Evolutionary conservation across 106 monocot species (phyloP).

Genomic region (Allium cepa): DNA sequence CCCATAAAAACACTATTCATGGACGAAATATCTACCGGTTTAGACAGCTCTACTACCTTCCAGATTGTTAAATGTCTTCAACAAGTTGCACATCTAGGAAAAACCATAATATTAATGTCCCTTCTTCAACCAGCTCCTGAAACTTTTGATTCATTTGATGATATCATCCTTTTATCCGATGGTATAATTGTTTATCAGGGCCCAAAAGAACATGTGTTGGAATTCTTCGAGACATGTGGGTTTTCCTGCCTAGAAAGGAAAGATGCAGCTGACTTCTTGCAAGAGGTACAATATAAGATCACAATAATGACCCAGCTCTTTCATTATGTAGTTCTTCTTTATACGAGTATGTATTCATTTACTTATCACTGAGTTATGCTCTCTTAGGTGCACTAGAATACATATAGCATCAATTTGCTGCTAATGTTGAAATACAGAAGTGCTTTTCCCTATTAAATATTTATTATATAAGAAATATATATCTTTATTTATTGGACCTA

Average conservation of each 20-base stretch:
- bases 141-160: constrained; percentile 82
- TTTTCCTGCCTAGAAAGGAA: constrained; percentile 75
- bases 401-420: too few species aligned
- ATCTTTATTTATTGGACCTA: too few species aligned
- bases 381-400: too few species aligned
- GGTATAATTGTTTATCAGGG: constrained; percentile 85
- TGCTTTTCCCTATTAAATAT: too few species aligned
- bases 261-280: constrained; percentile 72
- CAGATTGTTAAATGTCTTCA: constrained; percentile 74
- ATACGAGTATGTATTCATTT: too few species aligned
- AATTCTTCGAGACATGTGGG: constrained; percentile 66
- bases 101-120: constrained; percentile 71
- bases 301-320: too few species aligned
- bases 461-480: too few species aligned
- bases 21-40: constrained; percentile 68
- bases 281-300: constrained; percentile 39
- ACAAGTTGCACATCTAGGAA: constrained; percentile 51
- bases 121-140: constrained; percentile 85
- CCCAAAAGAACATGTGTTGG: constrained; percentile 54
- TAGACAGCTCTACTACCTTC: constrained; percentile 70
- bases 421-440: too few species aligned
- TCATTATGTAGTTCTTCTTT: too few species aligned
- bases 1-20: constrained; percentile 49
- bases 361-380: too few species aligned
- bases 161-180: constrained; percentile 75